Conservation (phyloP, 768 basidiomycete genomes). For the Cyclocybe aegerita region DNA sequence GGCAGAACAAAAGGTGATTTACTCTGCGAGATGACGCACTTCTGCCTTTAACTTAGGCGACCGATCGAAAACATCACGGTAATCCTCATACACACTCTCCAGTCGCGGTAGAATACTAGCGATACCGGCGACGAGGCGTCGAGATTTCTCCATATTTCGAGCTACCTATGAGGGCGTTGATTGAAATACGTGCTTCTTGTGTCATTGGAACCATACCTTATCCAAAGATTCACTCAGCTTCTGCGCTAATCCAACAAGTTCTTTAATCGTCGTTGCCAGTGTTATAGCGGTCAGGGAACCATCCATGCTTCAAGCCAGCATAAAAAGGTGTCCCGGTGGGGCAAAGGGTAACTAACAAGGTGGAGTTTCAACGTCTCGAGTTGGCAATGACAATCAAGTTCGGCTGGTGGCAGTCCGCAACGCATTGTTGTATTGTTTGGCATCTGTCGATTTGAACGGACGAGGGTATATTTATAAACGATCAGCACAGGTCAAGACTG, state of each 20-base stretch:
- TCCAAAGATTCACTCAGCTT: not conserved
- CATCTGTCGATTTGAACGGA: too few relatives aligned
- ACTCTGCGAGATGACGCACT: not conserved
- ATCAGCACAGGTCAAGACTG: too few relatives aligned
- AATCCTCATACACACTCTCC: not conserved
- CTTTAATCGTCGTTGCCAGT: not conserved
- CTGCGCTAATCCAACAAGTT: not conserved
- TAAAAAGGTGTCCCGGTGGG: not conserved
- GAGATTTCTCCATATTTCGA: not conserved
- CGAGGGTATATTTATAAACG: too few relatives aligned
- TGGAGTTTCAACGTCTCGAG: not conserved
- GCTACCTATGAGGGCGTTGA: too few relatives aligned
- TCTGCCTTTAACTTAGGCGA: not conserved
- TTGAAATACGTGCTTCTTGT: too few relatives aligned
- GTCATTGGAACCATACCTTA: not conserved
- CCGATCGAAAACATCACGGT: not conserved
- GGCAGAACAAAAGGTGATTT: not conserved
- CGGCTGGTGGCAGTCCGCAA: too few relatives aligned
- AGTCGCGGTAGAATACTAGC: too few relatives aligned
- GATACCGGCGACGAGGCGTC: not conserved
- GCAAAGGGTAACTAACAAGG: not conserved
- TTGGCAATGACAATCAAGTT: too few relatives aligned
- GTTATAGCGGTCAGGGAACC: not conserved
- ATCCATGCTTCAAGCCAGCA: not conserved
- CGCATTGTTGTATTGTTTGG: too few relatives aligned